Percentiles rank a stretch among this genome's conserved stretches.
Conservation (phyloP, 495 filamentous ascomycete species). For the Mytilinidion resinicola region DNA sequence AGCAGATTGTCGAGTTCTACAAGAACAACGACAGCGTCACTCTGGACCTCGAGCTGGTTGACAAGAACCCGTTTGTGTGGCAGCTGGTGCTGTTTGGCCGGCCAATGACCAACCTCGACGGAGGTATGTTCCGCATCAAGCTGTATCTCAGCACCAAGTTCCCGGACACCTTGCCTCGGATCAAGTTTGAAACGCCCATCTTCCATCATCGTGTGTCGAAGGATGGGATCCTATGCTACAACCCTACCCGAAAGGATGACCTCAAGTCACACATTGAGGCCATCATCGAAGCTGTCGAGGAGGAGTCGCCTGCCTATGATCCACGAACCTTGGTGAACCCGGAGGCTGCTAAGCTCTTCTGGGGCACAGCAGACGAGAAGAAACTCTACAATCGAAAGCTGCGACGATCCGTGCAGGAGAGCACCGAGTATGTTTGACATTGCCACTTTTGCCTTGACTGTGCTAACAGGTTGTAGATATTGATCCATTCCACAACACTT, state of each 20-base stretch:
- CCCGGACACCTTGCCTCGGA: conserved; percentile 84
- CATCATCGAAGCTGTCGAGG: conserved; percentile 76
- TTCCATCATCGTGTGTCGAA: conserved; percentile 85
- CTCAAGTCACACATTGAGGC: conserved; percentile 78
- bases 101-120: conserved; percentile 89
- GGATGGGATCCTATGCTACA: conserved; percentile 77
- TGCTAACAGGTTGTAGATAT: neutral
- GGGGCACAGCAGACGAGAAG: conserved; percentile 72
- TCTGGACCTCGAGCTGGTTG: conserved; percentile 65
- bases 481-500: neutral
- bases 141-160: conserved; percentile 82
- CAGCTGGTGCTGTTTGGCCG: conserved; percentile 76
- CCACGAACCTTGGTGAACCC: conserved; percentile 82
- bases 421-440: conserved; percentile 43
- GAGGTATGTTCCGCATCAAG: conserved; percentile 77
- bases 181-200: conserved; percentile 70
- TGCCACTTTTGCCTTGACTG: neutral
- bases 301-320: conserved; percentile 82
- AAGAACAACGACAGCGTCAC: conserved; percentile 61
- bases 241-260: conserved; percentile 66
- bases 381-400: conserved; percentile 79
- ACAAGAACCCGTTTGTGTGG: conserved; percentile 66
- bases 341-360: conserved; percentile 81
- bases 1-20: conserved; percentile 71
- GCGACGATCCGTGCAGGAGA: conserved; percentile 53